Evolutionary conservation across 2,329 filamentous ascomycete genomes (phyloP), one percentile per base, ranked within the genome.

Genomic region (Aspergillus calidoustus): DNA sequence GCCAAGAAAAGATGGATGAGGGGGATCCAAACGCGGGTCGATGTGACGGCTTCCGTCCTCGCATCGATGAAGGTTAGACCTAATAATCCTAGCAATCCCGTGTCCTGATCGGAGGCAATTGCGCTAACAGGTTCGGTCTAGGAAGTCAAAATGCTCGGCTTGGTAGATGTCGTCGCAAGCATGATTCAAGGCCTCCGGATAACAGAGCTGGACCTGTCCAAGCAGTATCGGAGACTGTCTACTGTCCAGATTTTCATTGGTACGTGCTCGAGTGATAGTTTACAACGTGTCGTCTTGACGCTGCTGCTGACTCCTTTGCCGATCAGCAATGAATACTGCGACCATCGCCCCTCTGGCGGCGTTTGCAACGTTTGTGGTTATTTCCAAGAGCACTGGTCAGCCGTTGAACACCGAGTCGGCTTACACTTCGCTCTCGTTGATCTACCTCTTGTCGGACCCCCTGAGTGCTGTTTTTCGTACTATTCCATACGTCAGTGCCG

Each of bases 121-220:
- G 43, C 38, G 7, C 38, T 54, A 19, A 59, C 44, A 3, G 31
- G 25, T 7, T 53, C n/a, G 57, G 31, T 34, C 25, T 31, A 52
- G 49, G 66, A 72, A 41, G 64, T 81, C 41, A 78, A 76, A 56
- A 76, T 81, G 50, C 73, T 74, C 1, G 79, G 78, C 1, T 68
- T 81, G 11, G 59, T 74, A 5, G 66, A 54, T 17, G 61, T 71
- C 4, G 62, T 79, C 1, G 67, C 69, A 22, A 59, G 65, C 2
- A 63, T 73, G 3, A 68, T 81, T 3, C 76, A 80, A 56, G 62
- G 59, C 1, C 60, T 79, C 23, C 73, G 79, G 6, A 57, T 74
- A 1, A 64, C 73, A 3, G 79, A 81, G 62, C 47, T 50, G 47
- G 47, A 50, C 47, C 30, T 50, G 47, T 50, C 47, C 47, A 50